Percentiles rank a stretch among this genome's conserved stretches.
phyloP scores from a whole-genome alignment of 208 protist species.

The Trypanosoma avium region DNA sequence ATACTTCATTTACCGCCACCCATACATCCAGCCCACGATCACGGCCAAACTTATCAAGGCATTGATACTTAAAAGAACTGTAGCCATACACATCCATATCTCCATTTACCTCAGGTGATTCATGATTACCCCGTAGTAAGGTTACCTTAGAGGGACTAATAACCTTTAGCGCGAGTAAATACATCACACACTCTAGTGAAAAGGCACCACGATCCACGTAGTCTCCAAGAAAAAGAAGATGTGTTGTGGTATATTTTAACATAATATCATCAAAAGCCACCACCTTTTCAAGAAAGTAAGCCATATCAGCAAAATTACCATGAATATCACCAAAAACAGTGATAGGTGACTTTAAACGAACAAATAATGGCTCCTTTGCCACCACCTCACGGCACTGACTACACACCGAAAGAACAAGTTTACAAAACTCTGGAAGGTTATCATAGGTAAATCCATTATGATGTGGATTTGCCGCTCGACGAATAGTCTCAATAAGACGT shows the following conservation, averaged over 20 bases:
- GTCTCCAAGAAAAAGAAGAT: constrained; percentile 98
- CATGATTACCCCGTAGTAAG: constrained; percentile 93
- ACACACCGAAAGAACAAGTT: constrained; percentile 87
- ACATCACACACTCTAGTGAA: constrained; percentile 88
- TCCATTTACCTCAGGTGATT: constrained; percentile 90
- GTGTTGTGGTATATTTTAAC: constrained; percentile 88
- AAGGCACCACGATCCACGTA: constrained; percentile 97
- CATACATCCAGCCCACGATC: constrained; percentile 87
- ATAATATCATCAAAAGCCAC: constrained; percentile 88
- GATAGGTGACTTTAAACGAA: constrained; percentile 87
- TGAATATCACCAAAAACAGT: constrained; percentile 94
- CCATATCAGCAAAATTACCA: constrained; percentile 93
- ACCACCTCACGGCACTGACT: constrained; percentile 82
- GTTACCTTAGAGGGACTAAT: constrained; percentile 89
- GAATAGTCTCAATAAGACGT: constrained; percentile 84
- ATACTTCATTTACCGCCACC: constrained; percentile 90
- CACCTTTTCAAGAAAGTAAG: constrained; percentile 89
- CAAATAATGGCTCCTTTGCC: constrained; percentile 85
- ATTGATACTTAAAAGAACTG: constrained; percentile 93
- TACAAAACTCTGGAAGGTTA: constrained; percentile 78
- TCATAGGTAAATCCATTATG: constrained; percentile 85
- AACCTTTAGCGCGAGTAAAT: constrained; percentile 87
- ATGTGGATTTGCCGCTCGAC: constrained; percentile 65
- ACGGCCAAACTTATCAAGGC: constrained; percentile 87
- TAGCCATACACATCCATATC: constrained; percentile 92